phyloP scores from a whole-genome alignment of 1,284 basidiomycete genomes.

The Ustanciosporium gigantosporum region DNA sequence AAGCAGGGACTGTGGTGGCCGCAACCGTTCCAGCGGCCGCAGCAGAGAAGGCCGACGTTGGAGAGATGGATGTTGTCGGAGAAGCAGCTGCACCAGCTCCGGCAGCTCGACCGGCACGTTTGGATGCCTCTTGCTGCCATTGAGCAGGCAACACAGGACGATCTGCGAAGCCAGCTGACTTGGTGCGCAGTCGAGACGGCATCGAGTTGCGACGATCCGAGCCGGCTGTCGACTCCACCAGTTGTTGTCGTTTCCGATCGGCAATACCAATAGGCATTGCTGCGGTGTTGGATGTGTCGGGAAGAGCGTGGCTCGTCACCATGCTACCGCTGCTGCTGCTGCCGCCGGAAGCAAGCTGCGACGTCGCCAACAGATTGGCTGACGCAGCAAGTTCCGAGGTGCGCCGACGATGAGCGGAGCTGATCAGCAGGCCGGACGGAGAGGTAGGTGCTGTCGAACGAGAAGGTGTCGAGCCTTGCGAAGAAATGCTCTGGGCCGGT shows the following conservation, averaged over 20 bases:
- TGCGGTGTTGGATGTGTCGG: no score
- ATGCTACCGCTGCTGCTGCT: background rate
- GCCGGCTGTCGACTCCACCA: constrained; percentile 65
- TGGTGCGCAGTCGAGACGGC: constrained; percentile 82
- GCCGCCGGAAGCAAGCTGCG: constrained; percentile 9
- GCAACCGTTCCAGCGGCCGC: constrained; percentile 1
- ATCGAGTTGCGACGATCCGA: constrained; percentile 75
- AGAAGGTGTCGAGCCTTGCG: constrained; percentile 86
- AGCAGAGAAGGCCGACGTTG: constrained; percentile 4
- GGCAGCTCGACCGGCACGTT: background rate
- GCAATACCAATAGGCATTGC: constrained; percentile 25
- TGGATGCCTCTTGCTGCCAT: constrained; percentile 9
- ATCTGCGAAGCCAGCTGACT: constrained; percentile 67
- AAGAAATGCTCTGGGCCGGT: constrained; percentile 88
- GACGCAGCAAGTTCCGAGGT: constrained; percentile 31
- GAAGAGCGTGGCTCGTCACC: background rate
- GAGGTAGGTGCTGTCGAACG: constrained; percentile 71
- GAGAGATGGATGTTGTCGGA: constrained; percentile 17
- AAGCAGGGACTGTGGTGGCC: background rate
- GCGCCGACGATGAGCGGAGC: constrained; percentile 25
- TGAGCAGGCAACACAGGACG: constrained; percentile 28
- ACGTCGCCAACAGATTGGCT: constrained; percentile 1
- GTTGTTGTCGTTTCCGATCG: constrained; percentile 57
- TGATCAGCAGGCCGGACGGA: constrained; percentile 66
- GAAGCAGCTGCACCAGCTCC: constrained; percentile 2